Evolutionary conservation across 2,329 filamentous ascomycete species (phyloP), one percentile per base, ranked within the genome.

Genomic region (Dissoconium aciculare): DNA sequence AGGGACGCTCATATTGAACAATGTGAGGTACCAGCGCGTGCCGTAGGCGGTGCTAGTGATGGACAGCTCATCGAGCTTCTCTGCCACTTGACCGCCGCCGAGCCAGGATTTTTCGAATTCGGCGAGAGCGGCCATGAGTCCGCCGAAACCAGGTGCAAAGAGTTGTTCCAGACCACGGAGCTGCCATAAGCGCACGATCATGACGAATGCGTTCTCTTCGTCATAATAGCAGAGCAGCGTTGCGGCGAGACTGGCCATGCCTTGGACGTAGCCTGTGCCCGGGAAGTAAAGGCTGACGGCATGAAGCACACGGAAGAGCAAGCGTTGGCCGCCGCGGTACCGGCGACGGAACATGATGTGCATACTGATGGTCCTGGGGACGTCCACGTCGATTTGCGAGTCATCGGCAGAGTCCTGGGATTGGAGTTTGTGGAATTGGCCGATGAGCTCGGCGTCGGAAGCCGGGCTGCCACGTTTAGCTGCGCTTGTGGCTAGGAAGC

Each of bases 331-430:
- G 37, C 89, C 89, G 14, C 83, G 73, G 57, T 98, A 98, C 30
- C 89, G 71, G 40, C 74, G 70, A 27, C 89, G 74, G 52, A 98
- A 98, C 87, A 98, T 94, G 54, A 98, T 87, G 57, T 98, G 89
- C 39, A 80, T 74, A 54, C 74, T 91, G 53, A 98, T 92, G 4
- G 89, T 95, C 32, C 89, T 71, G 1, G 89, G 89, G 11, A 98
- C 89, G 53, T 98, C 89, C 26, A 95, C 72, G 54, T 98, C 89
- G 46, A 98, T 98, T 58, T 98, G 89, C 13, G 87, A 75, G 54
- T 98, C 89, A 50, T 98, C 89, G 1, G 83, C 75, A 3, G 80
- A 93, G 32, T 72, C 72, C 36, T 74, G 61, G 11, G 73, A 63
- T 48, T 91, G 77, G 15, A 91, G 67, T 26, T 71, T 68, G 51